Evolutionary conservation across 2,329 filamentous ascomycete species (phyloP).

Genomic region (Epichloe aotearoae): DNA sequence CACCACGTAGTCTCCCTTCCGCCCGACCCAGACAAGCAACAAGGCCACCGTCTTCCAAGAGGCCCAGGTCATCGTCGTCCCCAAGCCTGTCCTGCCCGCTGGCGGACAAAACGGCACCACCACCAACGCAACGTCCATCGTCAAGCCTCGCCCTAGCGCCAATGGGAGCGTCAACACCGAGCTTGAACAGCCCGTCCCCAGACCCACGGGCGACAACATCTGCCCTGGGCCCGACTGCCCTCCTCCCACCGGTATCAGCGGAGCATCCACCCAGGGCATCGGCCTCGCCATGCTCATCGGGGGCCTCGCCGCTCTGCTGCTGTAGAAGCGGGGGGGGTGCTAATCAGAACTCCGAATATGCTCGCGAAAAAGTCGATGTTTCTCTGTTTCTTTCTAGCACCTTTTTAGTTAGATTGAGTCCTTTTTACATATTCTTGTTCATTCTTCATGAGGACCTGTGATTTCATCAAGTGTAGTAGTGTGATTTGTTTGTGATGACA

Average conservation of each 20-base stretch:
- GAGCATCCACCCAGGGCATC: conserved; percentile 10
- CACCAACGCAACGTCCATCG: conserved; percentile 1
- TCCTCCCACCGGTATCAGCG: conserved; percentile 2
- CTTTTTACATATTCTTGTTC: no score
- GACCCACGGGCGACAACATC: background rate
- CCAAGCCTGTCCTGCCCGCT: background rate
- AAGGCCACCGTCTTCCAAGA: conserved; percentile 3
- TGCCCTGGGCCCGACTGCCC: conserved; percentile 7
- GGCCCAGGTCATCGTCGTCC: background rate
- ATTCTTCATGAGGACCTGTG: no score
- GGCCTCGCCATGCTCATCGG: conserved; percentile 11
- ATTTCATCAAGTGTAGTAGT: no score
- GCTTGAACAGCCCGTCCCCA: background rate
- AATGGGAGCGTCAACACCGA: background rate
- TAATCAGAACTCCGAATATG: no score
- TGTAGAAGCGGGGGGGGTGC: conserved; percentile 3
- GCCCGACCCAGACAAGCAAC: background rate
- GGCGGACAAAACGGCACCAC: background rate
- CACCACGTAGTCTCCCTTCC: background rate
- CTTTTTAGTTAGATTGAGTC: no score
- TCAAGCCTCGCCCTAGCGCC: background rate
- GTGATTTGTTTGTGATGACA: no score
- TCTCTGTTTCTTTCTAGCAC: no score
- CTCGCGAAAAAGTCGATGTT: no score
- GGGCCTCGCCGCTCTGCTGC: conserved; percentile 10